Evolutionary conservation across 73 alveolate species (phyloP).

Genomic region (Uronychia setigera): DNA sequence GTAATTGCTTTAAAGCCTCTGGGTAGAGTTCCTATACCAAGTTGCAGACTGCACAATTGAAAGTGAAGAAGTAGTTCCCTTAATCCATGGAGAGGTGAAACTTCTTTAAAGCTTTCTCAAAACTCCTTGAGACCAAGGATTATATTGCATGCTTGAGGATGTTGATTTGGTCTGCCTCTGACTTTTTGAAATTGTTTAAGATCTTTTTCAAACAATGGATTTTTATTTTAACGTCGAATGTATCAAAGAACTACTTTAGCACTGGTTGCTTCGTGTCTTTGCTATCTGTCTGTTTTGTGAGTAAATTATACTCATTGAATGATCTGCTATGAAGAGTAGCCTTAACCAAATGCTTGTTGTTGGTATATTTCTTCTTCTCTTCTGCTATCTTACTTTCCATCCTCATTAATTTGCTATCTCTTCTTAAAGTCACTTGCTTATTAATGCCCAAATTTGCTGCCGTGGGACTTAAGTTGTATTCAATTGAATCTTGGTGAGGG

Average conservation of each 20-base stretch:
- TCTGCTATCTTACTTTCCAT: not conserved
- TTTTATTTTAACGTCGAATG: not conserved
- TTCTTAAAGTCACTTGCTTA: too few relatives aligned
- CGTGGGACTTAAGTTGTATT: too few relatives aligned
- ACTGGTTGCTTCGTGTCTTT: not conserved
- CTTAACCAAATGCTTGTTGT: not conserved
- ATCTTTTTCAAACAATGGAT: not conserved
- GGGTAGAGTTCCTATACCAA: not conserved
- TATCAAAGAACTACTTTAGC: not conserved
- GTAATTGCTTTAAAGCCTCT: not conserved
- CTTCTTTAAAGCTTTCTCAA: not conserved
- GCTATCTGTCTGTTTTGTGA: not conserved
- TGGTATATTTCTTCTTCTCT: not conserved
- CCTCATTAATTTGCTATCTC: not conserved
- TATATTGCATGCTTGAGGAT: not conserved
- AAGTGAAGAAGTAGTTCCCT: not conserved
- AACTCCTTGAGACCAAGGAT: not conserved
- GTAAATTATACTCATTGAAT: not conserved
- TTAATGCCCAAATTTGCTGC: too few relatives aligned
- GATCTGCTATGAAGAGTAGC: not conserved
- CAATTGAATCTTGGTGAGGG: too few relatives aligned
- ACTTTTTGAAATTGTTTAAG: not conserved
- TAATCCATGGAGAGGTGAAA: not conserved
- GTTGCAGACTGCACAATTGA: not conserved
- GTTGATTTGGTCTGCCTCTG: not conserved